Base-by-base conservation (phyloP, 495 filamentous ascomycete genomes). In the Penicillium steckii region DNA sequence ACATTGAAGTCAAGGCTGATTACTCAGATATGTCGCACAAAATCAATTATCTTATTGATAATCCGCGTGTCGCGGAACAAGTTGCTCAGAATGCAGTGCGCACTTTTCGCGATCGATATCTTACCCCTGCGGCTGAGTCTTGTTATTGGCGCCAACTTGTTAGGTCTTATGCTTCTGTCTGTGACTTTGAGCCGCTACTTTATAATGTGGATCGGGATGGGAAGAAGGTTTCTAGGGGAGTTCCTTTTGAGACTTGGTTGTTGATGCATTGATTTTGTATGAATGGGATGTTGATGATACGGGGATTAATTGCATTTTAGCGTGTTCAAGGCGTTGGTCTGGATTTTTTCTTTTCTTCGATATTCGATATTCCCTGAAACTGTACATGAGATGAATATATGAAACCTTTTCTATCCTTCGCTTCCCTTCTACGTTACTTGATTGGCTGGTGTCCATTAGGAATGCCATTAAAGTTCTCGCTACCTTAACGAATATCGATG, bases 131-230 rank as follows among this genome's bases (percentile, higher is more conserved):
- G 8, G 82, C 82, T 0, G 77, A 83, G 61, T 70, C 77, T 2
- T 85, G 81, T 46, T 84, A 85, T 56, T 85, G 83, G 83, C 69
- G 83, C 18, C 56, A 71, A 42, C 53, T 86, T 64, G 58, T 86
- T 3, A 60, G 62, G 18, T 63, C 60, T 25, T 86, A 79, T 72
- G 72, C 69, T 2, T 59, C 57, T 12, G 74, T 78, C 22, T 64
- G 56, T 51, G 66, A 62, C 33, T 76, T 79, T 56, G 70, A 71
- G 63, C 74, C 74, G 2, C 61, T 68, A 2, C 52, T 75, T 25
- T 68, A 68, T 48, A 50, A 52, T 1, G 50, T 49, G 12, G 17
- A 33, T 8, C 50, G 53, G 8, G 64, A 70, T 48, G 67, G 66
- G 13, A 66, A 56, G 55, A 65, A 58, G 42, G 50, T 46, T n/a